Percentiles rank a stretch among this genome's conserved stretches.
These are phyloP conservation scores for Neodidymelliopsis sp. DNA, from an alignment of 2,329 filamentous ascomycete genomes.

Conservation along the genomic window DNA sequence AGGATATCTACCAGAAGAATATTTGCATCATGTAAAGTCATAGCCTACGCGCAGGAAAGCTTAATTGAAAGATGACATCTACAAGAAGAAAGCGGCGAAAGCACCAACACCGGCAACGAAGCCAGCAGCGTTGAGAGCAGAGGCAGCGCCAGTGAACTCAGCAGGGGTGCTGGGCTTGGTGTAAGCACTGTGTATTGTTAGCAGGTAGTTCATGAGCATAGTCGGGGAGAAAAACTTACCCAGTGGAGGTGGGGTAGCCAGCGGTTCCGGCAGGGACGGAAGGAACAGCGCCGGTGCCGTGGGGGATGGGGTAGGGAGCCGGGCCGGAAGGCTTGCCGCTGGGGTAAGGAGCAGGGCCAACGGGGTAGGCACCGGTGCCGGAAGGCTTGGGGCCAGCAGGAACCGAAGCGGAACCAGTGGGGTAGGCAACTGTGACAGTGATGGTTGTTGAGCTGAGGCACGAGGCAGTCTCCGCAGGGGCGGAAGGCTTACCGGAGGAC, in stretches of 20 bases:
- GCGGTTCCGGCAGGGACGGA: constrained; percentile 32
- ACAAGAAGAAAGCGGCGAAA: constrained; percentile 53
- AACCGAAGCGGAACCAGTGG: constrained; percentile 46
- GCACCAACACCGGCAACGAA: constrained; percentile 52
- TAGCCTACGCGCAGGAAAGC: constrained; percentile 43
- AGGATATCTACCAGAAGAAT: constrained; percentile 38
- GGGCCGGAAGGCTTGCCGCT: constrained; percentile 26
- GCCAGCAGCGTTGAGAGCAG: constrained; percentile 45
- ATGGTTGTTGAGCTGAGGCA: constrained; percentile 54
- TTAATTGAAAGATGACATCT: constrained; percentile 49
- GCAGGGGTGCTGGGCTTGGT: constrained; percentile 41
- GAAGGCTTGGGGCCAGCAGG: constrained; percentile 28
- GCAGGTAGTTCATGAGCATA: constrained; percentile 1
- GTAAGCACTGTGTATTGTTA: constrained; percentile 34
- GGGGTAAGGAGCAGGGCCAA: constrained; percentile 21
- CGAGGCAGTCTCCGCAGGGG: constrained; percentile 18
- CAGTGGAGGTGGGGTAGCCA: constrained; percentile 42
- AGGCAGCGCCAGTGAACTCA: constrained; percentile 50
- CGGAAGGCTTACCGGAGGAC: constrained; percentile 21
- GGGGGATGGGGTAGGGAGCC: constrained; percentile 27
- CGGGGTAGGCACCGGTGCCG: constrained; percentile 24
- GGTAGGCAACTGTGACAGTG: constrained; percentile 52
- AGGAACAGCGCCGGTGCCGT: constrained; percentile 25
- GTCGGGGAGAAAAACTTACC: constrained; percentile 32
- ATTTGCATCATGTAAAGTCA: constrained; percentile 50